These are phyloP conservation scores for Saccharomycopsis crataegensis DNA, from an alignment of 1,139 yeast genomes.

Conservation along the genomic window DNA sequence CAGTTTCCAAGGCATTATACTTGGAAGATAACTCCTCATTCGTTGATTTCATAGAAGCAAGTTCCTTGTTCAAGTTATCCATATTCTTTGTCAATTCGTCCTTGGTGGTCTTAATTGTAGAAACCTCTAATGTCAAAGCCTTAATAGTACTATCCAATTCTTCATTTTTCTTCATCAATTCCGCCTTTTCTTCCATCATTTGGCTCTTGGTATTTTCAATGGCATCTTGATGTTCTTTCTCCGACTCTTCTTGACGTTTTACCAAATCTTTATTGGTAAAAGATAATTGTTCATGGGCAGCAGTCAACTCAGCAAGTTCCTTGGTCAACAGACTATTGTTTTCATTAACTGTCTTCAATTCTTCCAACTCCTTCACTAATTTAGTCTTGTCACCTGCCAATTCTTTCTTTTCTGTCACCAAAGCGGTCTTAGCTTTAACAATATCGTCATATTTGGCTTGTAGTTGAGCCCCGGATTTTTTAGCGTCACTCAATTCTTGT, in stretches of 20 bases:
- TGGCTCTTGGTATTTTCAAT: not conserved
- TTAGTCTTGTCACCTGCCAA: not conserved
- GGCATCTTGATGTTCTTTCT: no score
- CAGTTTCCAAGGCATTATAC: not conserved
- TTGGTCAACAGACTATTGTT: not conserved
- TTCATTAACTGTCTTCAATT: not conserved
- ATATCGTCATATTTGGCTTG: not conserved
- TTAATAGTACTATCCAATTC: not conserved
- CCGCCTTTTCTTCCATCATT: not conserved
- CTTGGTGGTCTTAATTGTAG: not conserved
- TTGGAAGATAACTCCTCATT: not conserved
- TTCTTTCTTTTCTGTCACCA: not conserved
- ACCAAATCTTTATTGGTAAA: not conserved
- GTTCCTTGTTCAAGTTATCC: not conserved
- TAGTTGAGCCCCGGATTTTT: constrained; percentile 6
- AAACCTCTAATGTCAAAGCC: not conserved
- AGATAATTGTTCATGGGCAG: not conserved
- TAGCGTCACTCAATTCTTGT: constrained; percentile 21
- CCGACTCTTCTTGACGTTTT: not conserved
- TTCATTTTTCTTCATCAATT: not conserved
- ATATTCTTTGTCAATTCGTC: not conserved
- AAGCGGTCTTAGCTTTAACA: not conserved
- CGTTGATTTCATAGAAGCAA: not conserved
- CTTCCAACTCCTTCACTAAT: not conserved
- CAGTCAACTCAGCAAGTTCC: not conserved